Conservation (phyloP, 176 grass and related monocot genomes). For the Bothriochloa decipiens region DNA sequence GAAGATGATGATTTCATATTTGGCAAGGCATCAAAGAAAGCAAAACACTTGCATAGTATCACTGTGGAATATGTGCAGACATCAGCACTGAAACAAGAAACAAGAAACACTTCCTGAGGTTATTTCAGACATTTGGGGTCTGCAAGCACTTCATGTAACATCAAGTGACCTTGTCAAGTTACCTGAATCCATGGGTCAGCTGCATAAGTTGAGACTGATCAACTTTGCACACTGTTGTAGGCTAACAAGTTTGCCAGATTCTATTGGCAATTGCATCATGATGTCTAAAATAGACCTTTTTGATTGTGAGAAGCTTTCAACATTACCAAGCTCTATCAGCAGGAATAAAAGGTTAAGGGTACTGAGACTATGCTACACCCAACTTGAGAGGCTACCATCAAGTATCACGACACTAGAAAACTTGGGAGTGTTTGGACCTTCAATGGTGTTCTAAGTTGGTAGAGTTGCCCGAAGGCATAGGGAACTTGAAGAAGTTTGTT, state of each 20-base stretch:
- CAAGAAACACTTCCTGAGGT: slow-evolving; percentile 5
- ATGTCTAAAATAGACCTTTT: slow-evolving; percentile 15
- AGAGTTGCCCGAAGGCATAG: not conserved
- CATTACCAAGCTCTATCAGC: not conserved
- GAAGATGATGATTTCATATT: not conserved
- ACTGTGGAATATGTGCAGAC: not conserved
- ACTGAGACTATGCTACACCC: not conserved
- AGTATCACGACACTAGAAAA: not conserved
- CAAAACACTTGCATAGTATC: not conserved
- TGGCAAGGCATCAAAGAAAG: slow-evolving; percentile 23
- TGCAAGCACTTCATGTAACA: slow-evolving; percentile 26
- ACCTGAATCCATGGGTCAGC: not conserved
- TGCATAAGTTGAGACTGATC: not conserved
- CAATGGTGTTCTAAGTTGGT: not conserved
- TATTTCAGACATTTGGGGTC: slow-evolving; percentile 21
- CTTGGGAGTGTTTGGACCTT: not conserved
- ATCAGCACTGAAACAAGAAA: too few relatives aligned
- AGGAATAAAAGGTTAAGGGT: not conserved
- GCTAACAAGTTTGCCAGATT: slow-evolving; percentile 13
- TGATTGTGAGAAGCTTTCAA: not conserved
- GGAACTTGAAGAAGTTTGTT: not conserved
- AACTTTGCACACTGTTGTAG: not conserved
- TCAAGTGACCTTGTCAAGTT: not conserved
- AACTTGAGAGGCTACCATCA: slow-evolving; percentile 10
- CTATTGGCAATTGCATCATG: slow-evolving; percentile 21